Base-by-base conservation (phyloP, 208 protist genomes). In the Leishmania braziliensis region DNA sequence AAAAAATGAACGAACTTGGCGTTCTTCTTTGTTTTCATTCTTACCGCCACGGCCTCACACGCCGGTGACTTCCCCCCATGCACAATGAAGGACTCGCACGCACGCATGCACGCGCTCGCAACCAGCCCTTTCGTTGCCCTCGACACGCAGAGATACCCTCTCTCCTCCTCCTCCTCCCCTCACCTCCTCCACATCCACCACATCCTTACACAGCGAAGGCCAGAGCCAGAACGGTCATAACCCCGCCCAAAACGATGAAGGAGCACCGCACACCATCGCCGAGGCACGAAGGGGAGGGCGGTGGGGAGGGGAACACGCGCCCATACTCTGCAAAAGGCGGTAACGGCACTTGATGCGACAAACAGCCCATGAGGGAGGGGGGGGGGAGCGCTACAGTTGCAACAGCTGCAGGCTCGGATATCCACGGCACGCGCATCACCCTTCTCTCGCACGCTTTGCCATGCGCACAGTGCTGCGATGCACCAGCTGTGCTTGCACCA, bases 401-500 rank as follows among this genome's bases (percentile, higher is more conserved):
- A 12, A 23, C 56, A 14, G 26, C 2, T 53, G 39, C 69, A 12
- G 9, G 46, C 36, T 53, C 69, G 4, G 46, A 36, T 33, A 36
- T 29, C 69, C 51, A 48, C 26, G 48, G 72, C 72, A 12, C 72
- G 6, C 53, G 20, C 43, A 18, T 79, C 62, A 85, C 62, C 66
- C 82, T 16, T 75, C 82, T 4, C 82, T 36, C 10, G 16, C 43
- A 20, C 82, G 82, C 62, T 86, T 85, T 8, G 86, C 86, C 78
- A 84, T 83, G 58, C 74, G 81, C 36, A 85, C 73, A 1, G 82
- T 87, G 46, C 85, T 88, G 46, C 86, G 83, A 60, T 94, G 91
- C 72, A 94, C 66, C 79, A 94, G 80, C 84, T 94, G 91, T 50
- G 91, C 87, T 39, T 77, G 75, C 66, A 94, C 85, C 51, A 70